Evolutionary conservation across 2,329 filamentous ascomycete species (phyloP).

Genomic region (Capronia coronata): DNA sequence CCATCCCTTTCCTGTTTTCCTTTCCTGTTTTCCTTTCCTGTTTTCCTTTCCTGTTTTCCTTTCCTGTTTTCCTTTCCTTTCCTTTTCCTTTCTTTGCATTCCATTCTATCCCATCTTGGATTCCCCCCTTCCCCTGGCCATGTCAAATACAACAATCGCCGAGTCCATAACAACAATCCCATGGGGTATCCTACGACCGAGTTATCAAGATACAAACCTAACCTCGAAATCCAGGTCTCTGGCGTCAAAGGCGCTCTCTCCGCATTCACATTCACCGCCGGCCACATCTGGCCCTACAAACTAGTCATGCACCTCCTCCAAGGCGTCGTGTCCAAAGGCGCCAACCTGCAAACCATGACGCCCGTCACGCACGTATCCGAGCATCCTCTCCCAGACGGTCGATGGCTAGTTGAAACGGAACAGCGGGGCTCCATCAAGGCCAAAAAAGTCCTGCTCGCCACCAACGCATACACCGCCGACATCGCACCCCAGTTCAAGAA

Average conservation of each 20-base stretch:
- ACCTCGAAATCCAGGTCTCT: conserved; percentile 45
- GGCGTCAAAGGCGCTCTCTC: conserved; percentile 35
- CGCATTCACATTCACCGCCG: conserved; percentile 33
- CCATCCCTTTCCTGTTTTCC: too few relatives aligned
- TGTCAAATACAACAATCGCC: too few relatives aligned
- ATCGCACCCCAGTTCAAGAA: conserved; percentile 63
- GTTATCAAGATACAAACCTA: too few relatives aligned
- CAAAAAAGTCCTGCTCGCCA: conserved; percentile 65
- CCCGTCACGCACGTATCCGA: conserved; percentile 33
- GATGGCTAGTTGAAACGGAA: conserved; percentile 63
- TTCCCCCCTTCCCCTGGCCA: conserved; percentile 33
- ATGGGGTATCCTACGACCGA: too few relatives aligned
- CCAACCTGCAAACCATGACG: conserved; percentile 51
- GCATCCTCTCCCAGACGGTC: conserved; percentile 23
- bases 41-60: too few relatives aligned
- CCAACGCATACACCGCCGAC: conserved; percentile 75
- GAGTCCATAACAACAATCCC: too few relatives aligned
- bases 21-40: too few relatives aligned
- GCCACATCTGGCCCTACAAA: conserved; percentile 62
- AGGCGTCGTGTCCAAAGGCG: conserved; percentile 44
- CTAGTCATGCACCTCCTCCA: conserved; percentile 68
- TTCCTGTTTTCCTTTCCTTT: too few relatives aligned
- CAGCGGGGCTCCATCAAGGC: conserved; percentile 57
- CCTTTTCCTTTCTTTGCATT: too few relatives aligned
- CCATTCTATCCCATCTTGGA: conserved; percentile 33